A percentile compares a stretch with the other conserved stretches of the same genome.
phyloP scores from a whole-genome alignment of 352 stramenopile genomes.

The Pythium grandisporangium region DNA sequence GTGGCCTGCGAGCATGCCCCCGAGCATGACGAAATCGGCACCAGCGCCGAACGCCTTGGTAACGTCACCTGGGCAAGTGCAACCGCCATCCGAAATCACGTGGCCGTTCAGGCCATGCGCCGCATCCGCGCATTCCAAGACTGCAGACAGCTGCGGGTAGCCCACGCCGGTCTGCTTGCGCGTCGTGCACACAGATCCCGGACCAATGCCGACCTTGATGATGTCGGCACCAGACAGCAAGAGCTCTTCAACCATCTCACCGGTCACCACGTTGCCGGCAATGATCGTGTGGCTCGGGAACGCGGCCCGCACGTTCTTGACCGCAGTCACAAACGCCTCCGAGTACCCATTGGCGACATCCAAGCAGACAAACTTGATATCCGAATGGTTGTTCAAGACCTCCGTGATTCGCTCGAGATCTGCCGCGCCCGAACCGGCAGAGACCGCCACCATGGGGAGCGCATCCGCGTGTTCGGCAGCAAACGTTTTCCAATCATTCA shows the following conservation, averaged over 20 bases:
- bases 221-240: slow-evolving; percentile 88
- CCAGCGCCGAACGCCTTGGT: slow-evolving; percentile 88
- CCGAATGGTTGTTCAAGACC: slow-evolving; percentile 46
- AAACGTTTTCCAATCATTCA: slow-evolving; percentile 60
- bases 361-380: slow-evolving; percentile 82
- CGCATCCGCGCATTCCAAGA: slow-evolving; percentile 89
- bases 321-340: slow-evolving; percentile 79
- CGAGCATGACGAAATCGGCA: slow-evolving; percentile 91
- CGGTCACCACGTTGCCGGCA: slow-evolving; percentile 89
- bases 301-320: slow-evolving; percentile 38
- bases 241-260: slow-evolving; percentile 90
- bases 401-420: slow-evolving; percentile 65
- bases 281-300: slow-evolving; percentile 85
- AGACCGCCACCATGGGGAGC: slow-evolving; percentile 70
- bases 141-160: slow-evolving; percentile 86
- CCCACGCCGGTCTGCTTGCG: slow-evolving; percentile 90
- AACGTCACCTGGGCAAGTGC: slow-evolving; percentile 85
- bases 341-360: slow-evolving; percentile 88
- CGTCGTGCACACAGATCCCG: slow-evolving; percentile 88
- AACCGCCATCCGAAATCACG: slow-evolving; percentile 86
- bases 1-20: slow-evolving; percentile 88
- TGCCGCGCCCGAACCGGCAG: slow-evolving; percentile 50
- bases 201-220: slow-evolving; percentile 91
- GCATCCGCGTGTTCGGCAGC: slow-evolving; percentile 35
- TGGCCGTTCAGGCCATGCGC: slow-evolving; percentile 85